phyloP scores from a whole-genome alignment of 257 asterid genomes.

The Salvia miltiorrhiza region DNA sequence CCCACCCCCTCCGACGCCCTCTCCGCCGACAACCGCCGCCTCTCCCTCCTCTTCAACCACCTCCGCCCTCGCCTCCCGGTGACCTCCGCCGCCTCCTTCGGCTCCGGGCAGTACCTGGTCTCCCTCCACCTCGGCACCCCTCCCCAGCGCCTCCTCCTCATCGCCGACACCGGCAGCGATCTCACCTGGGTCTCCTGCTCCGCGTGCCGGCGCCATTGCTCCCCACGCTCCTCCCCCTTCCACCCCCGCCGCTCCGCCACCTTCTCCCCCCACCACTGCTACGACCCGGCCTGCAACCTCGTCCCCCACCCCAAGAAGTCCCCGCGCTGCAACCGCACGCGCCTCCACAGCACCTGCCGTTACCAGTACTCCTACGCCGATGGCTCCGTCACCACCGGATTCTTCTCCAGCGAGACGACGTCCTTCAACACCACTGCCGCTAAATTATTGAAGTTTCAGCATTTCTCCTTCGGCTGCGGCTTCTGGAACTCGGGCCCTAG shows the following conservation, averaged over 20 bases:
- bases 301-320: slow-evolving; percentile 46
- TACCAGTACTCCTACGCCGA: slow-evolving; percentile 69
- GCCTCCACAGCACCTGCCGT: slow-evolving; percentile 72
- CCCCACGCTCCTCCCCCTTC: slow-evolving; percentile 44
- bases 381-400: slow-evolving; percentile 67
- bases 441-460: slow-evolving; percentile 25
- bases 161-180: slow-evolving; percentile 92
- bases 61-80: slow-evolving; percentile 52
- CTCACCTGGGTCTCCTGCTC: slow-evolving; percentile 86
- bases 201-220: slow-evolving; percentile 58
- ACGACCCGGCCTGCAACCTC: slow-evolving; percentile 44
- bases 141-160: slow-evolving; percentile 59
- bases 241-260: slow-evolving; percentile 67
- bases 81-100: slow-evolving; percentile 69
- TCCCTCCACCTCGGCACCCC: slow-evolving; percentile 75
- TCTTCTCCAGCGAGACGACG: slow-evolving; percentile 67
- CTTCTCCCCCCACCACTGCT: slow-evolving; percentile 68
- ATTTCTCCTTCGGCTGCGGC: slow-evolving; percentile 65
- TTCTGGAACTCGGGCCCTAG: slow-evolving; percentile 66
- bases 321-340: slow-evolving; percentile 58
- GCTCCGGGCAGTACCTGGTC: slow-evolving; percentile 85
- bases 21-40: slow-evolving; percentile 59
- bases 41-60: slow-evolving; percentile 33
- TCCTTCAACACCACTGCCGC: slow-evolving; percentile 58
- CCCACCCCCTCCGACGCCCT: slow-evolving; percentile 49